Conservation (phyloP, 345 rosid genomes). For the Excoecaria agallocha region DNA sequence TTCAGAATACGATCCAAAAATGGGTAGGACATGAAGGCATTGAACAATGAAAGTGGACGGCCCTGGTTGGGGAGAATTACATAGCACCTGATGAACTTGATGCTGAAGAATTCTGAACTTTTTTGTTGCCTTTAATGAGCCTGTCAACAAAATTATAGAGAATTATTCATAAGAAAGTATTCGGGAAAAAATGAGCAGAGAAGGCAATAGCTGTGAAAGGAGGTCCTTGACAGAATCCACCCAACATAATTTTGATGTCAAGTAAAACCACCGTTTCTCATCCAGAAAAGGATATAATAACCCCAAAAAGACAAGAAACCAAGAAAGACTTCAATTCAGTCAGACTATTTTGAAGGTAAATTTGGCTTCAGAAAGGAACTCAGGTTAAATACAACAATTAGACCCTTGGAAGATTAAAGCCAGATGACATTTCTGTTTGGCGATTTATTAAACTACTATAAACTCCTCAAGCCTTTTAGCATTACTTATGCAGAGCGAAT, state of each 20-base stretch:
- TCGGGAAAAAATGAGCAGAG: not conserved
- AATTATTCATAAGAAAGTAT: slow-evolving; percentile 3
- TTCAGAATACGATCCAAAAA: slow-evolving; percentile 61
- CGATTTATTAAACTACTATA: not conserved
- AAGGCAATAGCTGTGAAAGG: slow-evolving; percentile 3
- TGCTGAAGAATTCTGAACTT: slow-evolving; percentile 80
- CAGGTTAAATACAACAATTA: not conserved
- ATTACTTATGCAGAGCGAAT: not conserved
- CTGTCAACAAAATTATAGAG: slow-evolving; percentile 35
- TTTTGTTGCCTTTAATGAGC: slow-evolving; percentile 62
- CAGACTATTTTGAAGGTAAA: not conserved
- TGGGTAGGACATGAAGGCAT: slow-evolving; percentile 70
- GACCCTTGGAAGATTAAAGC: not conserved
- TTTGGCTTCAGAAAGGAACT: not conserved
- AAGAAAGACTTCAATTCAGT: not conserved
- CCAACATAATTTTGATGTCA: not conserved
- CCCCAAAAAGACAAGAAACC: slow-evolving; percentile 1
- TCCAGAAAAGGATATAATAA: not conserved
- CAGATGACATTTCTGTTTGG: not conserved
- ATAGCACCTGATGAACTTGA: slow-evolving; percentile 51
- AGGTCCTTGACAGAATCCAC: not conserved
- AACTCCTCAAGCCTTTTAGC: not conserved
- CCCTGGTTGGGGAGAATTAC: slow-evolving; percentile 72
- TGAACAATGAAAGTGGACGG: slow-evolving; percentile 59
- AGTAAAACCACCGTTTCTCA: not conserved